These are phyloP conservation scores for Pseudocercospora eumusae DNA, from an alignment of 2,329 filamentous ascomycete species.

Conservation along the genomic window DNA sequence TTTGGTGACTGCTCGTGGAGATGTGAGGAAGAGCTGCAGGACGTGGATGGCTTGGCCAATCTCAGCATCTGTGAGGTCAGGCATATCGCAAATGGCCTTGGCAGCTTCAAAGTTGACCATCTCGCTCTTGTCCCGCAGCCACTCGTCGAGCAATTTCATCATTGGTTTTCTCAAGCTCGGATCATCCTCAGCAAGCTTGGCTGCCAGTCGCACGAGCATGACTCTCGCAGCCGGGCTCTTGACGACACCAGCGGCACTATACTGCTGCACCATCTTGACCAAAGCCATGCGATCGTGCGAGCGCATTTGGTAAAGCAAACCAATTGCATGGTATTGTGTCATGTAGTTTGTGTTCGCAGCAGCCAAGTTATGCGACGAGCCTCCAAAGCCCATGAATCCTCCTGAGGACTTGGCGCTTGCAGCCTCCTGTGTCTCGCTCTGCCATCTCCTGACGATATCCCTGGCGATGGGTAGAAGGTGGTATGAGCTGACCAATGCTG, in stretches of 20 bases:
- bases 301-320: conserved; percentile 95
- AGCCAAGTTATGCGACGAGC: conserved; percentile 69
- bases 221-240: conserved; percentile 94
- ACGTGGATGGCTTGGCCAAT: conserved; percentile 91
- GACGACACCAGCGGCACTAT: conserved; percentile 83
- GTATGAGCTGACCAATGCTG: conserved; percentile 93
- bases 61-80: conserved; percentile 88
- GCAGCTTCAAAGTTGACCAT: conserved; percentile 99
- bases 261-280: conserved; percentile 99
- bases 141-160: conserved; percentile 94
- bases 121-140: conserved; percentile 97
- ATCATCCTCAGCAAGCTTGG: conserved; percentile 93
- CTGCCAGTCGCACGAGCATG: conserved; percentile 87
- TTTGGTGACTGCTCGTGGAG: conserved; percentile 92
- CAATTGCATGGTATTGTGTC: conserved; percentile 98
- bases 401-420: conserved; percentile 88
- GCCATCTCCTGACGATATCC: conserved; percentile 95
- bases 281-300: conserved; percentile 96
- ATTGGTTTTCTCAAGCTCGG: conserved; percentile 86
- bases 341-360: conserved; percentile 86
- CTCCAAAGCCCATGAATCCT: conserved; percentile 89
- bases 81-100: conserved; percentile 94
- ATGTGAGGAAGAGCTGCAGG: conserved; percentile 93
- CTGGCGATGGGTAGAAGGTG: conserved; percentile 94
- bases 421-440: conserved; percentile 96